Base-by-base conservation (phyloP, 2,329 filamentous ascomycete genomes). In the Colletotrichum incanum region DNA sequence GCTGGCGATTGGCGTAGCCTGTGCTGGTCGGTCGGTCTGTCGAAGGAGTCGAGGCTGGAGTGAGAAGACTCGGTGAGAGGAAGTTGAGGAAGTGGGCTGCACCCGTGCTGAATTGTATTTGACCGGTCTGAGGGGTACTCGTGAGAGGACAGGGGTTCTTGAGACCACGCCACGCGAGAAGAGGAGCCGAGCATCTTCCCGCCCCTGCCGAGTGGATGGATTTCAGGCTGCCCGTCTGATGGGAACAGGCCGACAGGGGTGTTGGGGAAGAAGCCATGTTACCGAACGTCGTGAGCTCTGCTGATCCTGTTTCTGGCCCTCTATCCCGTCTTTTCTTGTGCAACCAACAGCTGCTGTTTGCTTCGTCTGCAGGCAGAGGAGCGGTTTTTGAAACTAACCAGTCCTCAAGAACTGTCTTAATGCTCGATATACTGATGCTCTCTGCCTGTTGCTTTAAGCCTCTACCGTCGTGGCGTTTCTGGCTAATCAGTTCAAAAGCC, bases 81-180 rank as follows among this genome's bases (percentile, higher is more conserved):
- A 80, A 75, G 76, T 76, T 76, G 75, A 81, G 73, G 77, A 77
- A 79, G 79, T 77, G 77, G 77, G 73, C 71, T 75, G 72, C 68
- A 72, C 77, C 77, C 79, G 80, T 82, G 79, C 80, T 83, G 80
- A 80, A 81, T 79, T 82, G 80, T 82, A 81, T 82, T 79, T 80
- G 74, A 80, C 79, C 81, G 80, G 80, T 82, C 80, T 82, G 81
- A 83, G 81, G 81, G 81, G 81, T 82, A 82, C 78, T 76, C 73
- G 76, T 76, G 76, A 75, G 72, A 73, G 74, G 75, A 77, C 78
- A 79, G 76, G 78, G 79, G 75, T 75, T 69, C 31, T 65, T 66
- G 66, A 71, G 67, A 70, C 60, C 71, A 74, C 71, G 73, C 73
- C 73, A 74, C 73, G 73, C 73, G 73, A 74, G 67, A 71, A 58